phyloP scores from a whole-genome alignment of 129 eudicot species.

The Smallanthus sonchifolius region DNA sequence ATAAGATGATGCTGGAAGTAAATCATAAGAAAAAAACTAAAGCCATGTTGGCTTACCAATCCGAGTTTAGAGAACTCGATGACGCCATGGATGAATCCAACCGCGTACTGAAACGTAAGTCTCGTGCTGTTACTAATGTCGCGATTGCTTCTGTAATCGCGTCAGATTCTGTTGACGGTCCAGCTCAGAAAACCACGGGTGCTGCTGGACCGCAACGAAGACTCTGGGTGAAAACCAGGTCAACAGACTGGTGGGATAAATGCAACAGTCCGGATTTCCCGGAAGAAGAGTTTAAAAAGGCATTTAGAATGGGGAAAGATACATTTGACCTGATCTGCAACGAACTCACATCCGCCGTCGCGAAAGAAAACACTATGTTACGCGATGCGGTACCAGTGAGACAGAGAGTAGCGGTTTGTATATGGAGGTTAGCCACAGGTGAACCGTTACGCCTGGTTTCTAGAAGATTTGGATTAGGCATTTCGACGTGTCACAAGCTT shows the following conservation, averaged over 20 bases:
- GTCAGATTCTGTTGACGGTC: constrained; percentile 16
- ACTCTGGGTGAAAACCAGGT: constrained; percentile 82
- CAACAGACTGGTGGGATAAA: constrained; percentile 97
- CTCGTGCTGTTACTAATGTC: constrained; percentile 34
- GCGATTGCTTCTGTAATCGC: constrained; percentile 29
- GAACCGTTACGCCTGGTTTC: constrained; percentile 96
- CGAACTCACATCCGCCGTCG: constrained; percentile 71
- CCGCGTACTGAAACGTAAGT: constrained; percentile 52
- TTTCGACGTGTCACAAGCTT: constrained; percentile 89
- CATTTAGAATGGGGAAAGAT: constrained; percentile 86
- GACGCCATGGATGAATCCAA: constrained; percentile 35
- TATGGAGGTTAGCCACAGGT: constrained; percentile 93
- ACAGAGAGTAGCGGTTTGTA: constrained; percentile 88
- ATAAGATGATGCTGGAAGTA: constrained; percentile 39
- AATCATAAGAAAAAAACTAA: constrained; percentile 43
- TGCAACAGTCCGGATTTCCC: constrained; percentile 87
- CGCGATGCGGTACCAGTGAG: constrained; percentile 88
- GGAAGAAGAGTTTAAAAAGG: constrained; percentile 73
- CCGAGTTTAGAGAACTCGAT: constrained; percentile 32
- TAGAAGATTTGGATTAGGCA: constrained; percentile 82
- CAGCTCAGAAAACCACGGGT: constrained; percentile 8
- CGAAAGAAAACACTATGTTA: constrained; percentile 91
- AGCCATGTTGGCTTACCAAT: constrained; percentile 53
- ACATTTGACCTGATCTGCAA: constrained; percentile 86
- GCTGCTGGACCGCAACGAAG: constrained; percentile 61